Conservation (phyloP, 2,329 filamentous ascomycete species). For the Neofusicoccum laricinum region DNA sequence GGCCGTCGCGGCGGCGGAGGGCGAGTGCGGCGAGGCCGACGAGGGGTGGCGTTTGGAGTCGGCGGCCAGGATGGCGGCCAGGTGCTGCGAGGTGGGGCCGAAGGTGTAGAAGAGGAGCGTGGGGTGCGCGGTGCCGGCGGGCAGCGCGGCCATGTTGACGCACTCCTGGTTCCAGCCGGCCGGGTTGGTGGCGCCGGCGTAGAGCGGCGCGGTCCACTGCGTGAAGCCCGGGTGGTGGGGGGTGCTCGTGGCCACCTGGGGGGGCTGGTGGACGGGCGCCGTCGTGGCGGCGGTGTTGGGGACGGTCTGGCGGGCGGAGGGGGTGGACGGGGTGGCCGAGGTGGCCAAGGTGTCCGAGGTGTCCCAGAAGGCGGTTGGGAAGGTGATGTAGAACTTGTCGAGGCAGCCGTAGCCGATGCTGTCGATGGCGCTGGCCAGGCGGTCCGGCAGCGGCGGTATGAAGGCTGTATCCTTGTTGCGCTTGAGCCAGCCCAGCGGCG, state of each 20-base stretch:
- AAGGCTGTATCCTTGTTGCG: constrained; percentile 54
- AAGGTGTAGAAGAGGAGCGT: constrained; percentile 83
- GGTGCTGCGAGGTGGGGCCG: constrained; percentile 46
- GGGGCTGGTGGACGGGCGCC: constrained; percentile 34
- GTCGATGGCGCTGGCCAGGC: constrained; percentile 60
- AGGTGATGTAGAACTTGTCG: constrained; percentile 64
- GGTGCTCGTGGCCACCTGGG: constrained; percentile 21
- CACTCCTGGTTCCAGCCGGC: constrained; percentile 71
- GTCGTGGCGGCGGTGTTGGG: constrained; percentile 39
- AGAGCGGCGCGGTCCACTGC: constrained; percentile 71
- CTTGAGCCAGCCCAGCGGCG: constrained; percentile 68
- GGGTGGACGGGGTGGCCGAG: background rate
- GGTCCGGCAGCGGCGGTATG: constrained; percentile 52
- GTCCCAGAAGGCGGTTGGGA: constrained; percentile 74
- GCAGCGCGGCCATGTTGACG: constrained; percentile 70
- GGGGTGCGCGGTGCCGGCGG: constrained; percentile 59
- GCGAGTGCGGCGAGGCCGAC: constrained; percentile 31
- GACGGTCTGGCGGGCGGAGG: constrained; percentile 19
- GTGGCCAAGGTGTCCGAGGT: background rate
- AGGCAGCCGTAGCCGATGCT: constrained; percentile 67
- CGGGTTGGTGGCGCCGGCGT: constrained; percentile 61
- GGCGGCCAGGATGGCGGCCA: constrained; percentile 27
- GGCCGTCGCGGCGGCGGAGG: constrained; percentile 40
- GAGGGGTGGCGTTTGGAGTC: background rate
- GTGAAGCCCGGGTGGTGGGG: constrained; percentile 62